Evolutionary conservation across 352 stramenopile species (phyloP), one percentile per base, ranked within the genome.

Genomic region (Phytopythium cucurbitacearum): DNA sequence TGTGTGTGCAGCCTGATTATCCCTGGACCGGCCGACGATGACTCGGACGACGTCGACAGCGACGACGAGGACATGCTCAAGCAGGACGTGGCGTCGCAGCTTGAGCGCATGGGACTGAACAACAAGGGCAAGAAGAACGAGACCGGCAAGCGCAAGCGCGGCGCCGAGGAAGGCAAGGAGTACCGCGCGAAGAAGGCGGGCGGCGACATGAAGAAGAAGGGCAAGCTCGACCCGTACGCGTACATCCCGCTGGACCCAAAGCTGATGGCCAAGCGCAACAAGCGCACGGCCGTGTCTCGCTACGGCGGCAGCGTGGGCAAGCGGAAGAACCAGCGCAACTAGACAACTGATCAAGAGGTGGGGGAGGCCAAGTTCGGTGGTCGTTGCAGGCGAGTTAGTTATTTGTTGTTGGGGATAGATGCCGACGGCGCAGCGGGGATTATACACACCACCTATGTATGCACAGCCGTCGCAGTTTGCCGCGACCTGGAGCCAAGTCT

Each of bases 201-300:
- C 21, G 96, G 96, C 49, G 96, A 99, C 71, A 81, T 98, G 33
- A 98, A 96, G 76, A 97, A 96, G 67, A 98, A 98, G 85, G 90
- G 88, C 67, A 98, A 98, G 73, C 91, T 98, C 34, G 95, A 99
- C 65, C 96, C 96, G 50, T 99, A 98, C 69, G 95, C 96, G 7
- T 99, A 98, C 78, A 97, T 99, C 57, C 95, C 95, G 51, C 73
- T 99, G 44, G 92, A 99, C 75, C 92, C 92, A 13, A 98, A 97
- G 64, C 77, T 97, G 43, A 98, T 95, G 85, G 82, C 83, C 53
- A 92, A 90, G 67, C 80, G 83, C 62, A 91, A 94, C 76, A 93
- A 92, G 62, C 80, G 82, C 56, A 76, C 65, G 43, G 85, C 82
- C 13, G 83, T 95, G 48, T 77, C 73, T 52, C 79, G 76, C 50